Conservation (phyloP, 2,329 filamentous ascomycete species). For the Mariannaea sp. region DNA sequence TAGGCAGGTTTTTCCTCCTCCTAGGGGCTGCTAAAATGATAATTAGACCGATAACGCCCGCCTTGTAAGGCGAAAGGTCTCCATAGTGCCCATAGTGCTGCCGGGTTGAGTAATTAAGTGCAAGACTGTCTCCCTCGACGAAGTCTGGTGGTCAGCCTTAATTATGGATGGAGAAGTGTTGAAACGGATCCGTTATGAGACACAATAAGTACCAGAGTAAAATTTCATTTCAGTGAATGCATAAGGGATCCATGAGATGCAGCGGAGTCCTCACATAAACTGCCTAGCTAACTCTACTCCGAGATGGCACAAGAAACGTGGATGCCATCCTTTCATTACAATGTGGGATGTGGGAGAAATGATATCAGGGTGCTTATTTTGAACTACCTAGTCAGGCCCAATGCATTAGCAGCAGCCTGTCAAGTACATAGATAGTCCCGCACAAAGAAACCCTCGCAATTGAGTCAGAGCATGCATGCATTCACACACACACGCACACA, state of each 20-base stretch:
- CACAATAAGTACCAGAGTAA: too few species aligned
- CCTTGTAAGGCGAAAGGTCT: too few species aligned
- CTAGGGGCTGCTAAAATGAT: too few species aligned
- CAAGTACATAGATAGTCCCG: too few species aligned
- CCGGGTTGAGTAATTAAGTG: too few species aligned
- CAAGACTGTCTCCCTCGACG: not conserved
- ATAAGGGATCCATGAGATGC: not conserved
- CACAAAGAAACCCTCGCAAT: not conserved
- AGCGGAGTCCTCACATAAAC: not conserved
- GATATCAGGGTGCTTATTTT: not conserved
- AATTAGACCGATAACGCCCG: too few species aligned
- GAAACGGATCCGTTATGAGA: conserved; percentile 5
- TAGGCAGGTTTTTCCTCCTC: too few species aligned
- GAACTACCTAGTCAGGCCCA: too few species aligned
- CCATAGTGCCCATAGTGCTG: too few species aligned
- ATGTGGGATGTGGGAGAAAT: not conserved
- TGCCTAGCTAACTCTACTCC: not conserved
- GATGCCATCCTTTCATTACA: conserved; percentile 6
- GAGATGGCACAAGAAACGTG: not conserved
- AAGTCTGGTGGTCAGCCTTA: not conserved
- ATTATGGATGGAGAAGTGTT: not conserved
- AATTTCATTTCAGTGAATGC: not conserved
- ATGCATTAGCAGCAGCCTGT: not conserved
- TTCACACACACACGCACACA: not conserved
- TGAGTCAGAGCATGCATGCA: not conserved